phyloP scores from a whole-genome alignment of 768 basidiomycete genomes.

The Hygrophoropsis aurantiaca region DNA sequence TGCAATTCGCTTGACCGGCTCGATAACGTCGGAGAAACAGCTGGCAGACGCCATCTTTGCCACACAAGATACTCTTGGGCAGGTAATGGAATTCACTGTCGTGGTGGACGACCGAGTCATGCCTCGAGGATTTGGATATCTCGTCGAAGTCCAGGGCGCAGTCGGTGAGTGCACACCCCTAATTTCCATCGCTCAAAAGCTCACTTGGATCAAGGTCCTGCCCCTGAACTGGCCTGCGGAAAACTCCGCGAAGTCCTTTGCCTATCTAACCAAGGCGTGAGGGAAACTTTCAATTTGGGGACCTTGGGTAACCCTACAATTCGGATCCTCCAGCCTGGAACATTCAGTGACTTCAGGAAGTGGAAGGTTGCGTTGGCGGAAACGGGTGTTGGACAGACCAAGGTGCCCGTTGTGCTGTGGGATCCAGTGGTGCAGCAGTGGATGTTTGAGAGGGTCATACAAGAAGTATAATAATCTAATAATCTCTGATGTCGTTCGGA shows the following conservation, averaged over 20 bases:
- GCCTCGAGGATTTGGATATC: conserved; percentile 4
- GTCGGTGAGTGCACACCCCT: conserved; percentile 14
- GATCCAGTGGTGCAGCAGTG: too few species aligned
- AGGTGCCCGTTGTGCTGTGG: too few species aligned
- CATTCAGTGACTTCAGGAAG: conserved; percentile 9
- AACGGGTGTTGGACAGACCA: too few species aligned
- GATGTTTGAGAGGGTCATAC: too few species aligned
- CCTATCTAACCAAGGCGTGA: conserved; percentile 10
- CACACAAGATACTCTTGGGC: too few species aligned
- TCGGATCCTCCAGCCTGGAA: conserved; percentile 11
- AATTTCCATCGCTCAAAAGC: too few species aligned
- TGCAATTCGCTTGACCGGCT: background rate
- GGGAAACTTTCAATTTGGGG: background rate
- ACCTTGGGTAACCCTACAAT: conserved; percentile 9
- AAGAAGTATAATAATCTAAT: too few species aligned
- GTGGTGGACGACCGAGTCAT: conserved; percentile 6
- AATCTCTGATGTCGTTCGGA: too few species aligned
- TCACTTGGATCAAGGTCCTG: too few species aligned
- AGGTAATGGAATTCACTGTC: too few species aligned
- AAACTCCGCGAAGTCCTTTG: background rate
- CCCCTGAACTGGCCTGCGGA: background rate
- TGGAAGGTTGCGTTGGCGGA: conserved; percentile 10
- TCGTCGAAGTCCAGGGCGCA: conserved; percentile 11
- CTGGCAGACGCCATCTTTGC: background rate
- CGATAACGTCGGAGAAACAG: conserved; percentile 11